These are phyloP conservation scores for Santalum album DNA, from an alignment of 164 flowering plant species.

Conservation along the genomic window DNA sequence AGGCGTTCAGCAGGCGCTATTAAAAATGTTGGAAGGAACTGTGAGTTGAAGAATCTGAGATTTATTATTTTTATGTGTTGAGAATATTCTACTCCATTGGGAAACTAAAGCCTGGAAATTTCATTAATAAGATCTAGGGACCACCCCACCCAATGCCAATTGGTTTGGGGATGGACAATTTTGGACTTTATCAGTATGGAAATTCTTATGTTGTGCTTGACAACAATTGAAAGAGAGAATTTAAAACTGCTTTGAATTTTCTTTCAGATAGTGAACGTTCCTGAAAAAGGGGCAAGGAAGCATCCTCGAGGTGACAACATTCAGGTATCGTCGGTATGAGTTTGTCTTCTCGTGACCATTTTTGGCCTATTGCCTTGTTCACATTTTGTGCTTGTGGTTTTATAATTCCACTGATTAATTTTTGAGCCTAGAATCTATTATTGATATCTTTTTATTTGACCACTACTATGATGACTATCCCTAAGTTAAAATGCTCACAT, in stretches of 20 bases:
- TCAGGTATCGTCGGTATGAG: conserved; percentile 49
- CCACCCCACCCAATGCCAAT: no score
- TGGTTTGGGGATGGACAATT: no score
- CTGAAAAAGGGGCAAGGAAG: conserved; percentile 96
- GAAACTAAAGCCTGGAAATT: not conserved
- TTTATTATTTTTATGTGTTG: not conserved
- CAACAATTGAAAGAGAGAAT: not conserved
- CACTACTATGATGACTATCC: no score
- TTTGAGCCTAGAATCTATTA: no score
- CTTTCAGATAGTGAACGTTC: conserved; percentile 86
- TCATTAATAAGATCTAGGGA: no score
- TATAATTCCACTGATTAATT: no score
- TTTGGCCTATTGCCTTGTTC: not conserved
- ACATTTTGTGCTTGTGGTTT: not conserved
- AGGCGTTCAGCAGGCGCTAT: conserved; percentile 7
- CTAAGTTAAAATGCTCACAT: no score
- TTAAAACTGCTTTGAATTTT: conserved; percentile 7
- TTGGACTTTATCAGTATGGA: no score
- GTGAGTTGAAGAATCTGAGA: not conserved
- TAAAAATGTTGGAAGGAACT: conserved; percentile 8
- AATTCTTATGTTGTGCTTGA: not conserved
- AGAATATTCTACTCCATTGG: not conserved
- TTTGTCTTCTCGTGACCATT: not conserved
- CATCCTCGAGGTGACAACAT: conserved; percentile 96
- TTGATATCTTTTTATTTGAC: no score